Percentiles rank a stretch among this genome's conserved stretches.
phyloP scores from a whole-genome alignment of 208 protist species.

The Acanthamoeba lugdunensis region DNA sequence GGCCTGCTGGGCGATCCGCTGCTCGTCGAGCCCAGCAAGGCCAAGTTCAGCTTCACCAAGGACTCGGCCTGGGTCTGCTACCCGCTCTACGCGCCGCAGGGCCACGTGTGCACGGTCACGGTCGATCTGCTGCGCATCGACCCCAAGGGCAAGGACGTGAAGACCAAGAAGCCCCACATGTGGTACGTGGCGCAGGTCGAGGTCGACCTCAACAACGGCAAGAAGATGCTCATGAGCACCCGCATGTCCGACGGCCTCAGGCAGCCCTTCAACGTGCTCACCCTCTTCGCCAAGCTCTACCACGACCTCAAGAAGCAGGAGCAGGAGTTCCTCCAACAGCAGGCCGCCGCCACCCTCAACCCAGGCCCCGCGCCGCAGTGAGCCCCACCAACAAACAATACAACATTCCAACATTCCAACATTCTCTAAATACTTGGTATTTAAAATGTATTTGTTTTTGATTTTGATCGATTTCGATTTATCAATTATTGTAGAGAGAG shows the following conservation, averaged over 20 bases:
- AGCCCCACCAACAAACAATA: not conserved
- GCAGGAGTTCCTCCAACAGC: not conserved
- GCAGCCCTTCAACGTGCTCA: constrained; percentile 41
- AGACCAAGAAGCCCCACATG: constrained; percentile 7
- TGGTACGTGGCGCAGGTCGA: constrained; percentile 47
- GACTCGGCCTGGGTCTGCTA: constrained; percentile 35
- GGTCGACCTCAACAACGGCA: constrained; percentile 43
- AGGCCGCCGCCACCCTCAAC: not conserved
- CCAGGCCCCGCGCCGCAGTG: not conserved
- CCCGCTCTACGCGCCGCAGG: constrained; percentile 1
- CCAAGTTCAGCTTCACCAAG: constrained; percentile 49
- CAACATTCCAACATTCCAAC: not conserved
- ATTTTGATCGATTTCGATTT: too few relatives aligned
- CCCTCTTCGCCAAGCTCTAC: not conserved
- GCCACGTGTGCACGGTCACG: constrained; percentile 36
- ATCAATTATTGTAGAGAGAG: too few relatives aligned
- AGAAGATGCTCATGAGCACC: constrained; percentile 29
- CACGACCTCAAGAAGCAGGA: not conserved
- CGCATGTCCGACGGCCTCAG: not conserved
- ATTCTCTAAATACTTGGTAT: too few relatives aligned
- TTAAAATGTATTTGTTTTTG: too few relatives aligned
- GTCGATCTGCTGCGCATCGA: constrained; percentile 38
- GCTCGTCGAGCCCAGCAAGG: not conserved
- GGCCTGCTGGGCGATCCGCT: constrained; percentile 13
- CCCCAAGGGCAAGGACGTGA: not conserved